Percentiles rank a stretch among this genome's conserved stretches.
These are phyloP conservation scores for Phytomonas serpens DNA, from an alignment of 208 protist species.

Conservation along the genomic window DNA sequence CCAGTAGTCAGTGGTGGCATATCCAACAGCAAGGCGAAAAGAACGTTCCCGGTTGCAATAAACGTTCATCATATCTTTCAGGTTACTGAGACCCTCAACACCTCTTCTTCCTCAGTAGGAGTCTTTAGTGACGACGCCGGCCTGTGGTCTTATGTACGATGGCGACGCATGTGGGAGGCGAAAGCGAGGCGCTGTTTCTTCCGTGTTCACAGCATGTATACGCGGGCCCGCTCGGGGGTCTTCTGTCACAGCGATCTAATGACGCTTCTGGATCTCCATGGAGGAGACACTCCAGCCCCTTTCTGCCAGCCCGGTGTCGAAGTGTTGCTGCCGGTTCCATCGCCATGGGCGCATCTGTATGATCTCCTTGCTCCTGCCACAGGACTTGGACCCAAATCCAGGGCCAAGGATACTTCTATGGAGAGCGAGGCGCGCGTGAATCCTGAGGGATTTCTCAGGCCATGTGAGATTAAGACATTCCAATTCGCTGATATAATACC, in stretches of 20 bases:
- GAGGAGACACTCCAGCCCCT: too few relatives aligned
- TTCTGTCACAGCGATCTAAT: not conserved
- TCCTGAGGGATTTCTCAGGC: too few relatives aligned
- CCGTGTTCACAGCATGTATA: not conserved
- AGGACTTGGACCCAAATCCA: not conserved
- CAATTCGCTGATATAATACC: not conserved
- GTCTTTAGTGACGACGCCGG: not conserved
- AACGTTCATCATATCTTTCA: not conserved
- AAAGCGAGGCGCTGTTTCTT: not conserved
- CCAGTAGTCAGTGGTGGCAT: too few relatives aligned
- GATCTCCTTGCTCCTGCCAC: not conserved
- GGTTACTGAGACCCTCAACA: not conserved
- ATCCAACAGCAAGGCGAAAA: too few relatives aligned
- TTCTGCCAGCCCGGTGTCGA: too few relatives aligned
- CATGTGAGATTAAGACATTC: too few relatives aligned
- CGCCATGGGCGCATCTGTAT: not conserved
- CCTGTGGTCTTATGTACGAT: constrained; percentile 17
- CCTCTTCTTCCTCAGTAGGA: too few relatives aligned
- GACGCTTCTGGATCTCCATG: not conserved
- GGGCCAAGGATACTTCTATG: not conserved
- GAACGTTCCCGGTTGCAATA: not conserved
- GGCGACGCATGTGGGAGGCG: constrained; percentile 20
- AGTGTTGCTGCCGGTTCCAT: not conserved
- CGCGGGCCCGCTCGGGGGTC: too few relatives aligned
- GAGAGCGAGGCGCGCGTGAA: not conserved